Evolutionary conservation across 495 filamentous ascomycete species (phyloP).

Genomic region (Emericellopsis terricola): DNA sequence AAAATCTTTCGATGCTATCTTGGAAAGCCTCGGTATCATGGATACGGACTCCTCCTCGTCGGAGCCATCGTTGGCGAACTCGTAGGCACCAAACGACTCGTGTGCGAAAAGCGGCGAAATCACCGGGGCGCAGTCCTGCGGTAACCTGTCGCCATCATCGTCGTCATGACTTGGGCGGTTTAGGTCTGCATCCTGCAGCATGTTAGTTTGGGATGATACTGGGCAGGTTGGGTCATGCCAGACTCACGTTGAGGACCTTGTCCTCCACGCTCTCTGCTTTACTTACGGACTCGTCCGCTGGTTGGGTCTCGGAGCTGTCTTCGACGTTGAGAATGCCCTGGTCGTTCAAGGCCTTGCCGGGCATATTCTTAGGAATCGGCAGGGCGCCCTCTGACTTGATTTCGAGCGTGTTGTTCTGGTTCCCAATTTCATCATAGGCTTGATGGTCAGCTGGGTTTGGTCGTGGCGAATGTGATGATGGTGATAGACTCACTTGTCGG

Average conservation of each 20-base stretch:
- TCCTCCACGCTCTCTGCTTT: constrained; percentile 5
- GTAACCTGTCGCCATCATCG: no score
- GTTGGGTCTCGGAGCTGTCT: no score
- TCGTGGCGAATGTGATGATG: neutral
- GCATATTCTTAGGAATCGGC: constrained; percentile 2
- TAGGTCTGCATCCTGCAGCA: no score
- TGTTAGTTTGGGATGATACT: no score
- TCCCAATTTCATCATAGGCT: constrained; percentile 37
- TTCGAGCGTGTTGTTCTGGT: constrained; percentile 38
- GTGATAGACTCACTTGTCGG: no score
- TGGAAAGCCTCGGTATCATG: no score
- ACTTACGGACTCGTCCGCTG: no score
- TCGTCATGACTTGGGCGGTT: no score
- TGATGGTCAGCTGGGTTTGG: neutral
- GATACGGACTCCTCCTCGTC: constrained; percentile 7
- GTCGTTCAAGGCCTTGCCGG: constrained; percentile 10
- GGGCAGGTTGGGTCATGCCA: no score
- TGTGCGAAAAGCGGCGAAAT: constrained; percentile 12
- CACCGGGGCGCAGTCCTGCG: constrained; percentile 17
- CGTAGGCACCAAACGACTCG: constrained; percentile 4
- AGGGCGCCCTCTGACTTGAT: constrained; percentile 8
- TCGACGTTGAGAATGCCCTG: constrained; percentile 4
- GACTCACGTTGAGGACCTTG: constrained; percentile 4
- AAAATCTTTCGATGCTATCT: constrained; percentile 1
- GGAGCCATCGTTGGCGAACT: constrained; percentile 4